Base-by-base conservation (phyloP, 805 yeast species). In the Candida pseudofarinosa region DNA sequence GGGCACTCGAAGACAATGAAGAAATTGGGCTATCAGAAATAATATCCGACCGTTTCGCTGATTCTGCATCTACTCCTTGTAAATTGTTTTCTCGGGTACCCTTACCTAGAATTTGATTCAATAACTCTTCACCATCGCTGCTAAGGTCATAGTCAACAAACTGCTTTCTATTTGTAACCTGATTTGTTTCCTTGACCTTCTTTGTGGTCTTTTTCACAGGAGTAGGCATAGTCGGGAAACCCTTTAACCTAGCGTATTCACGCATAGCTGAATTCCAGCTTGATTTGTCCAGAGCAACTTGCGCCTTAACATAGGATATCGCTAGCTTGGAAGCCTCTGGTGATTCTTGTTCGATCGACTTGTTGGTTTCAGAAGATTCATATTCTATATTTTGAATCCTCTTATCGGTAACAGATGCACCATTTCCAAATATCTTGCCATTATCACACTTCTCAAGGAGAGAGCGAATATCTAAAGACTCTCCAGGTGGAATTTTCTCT, bases 401-500 rank as follows among this genome's bases (percentile, higher is more conserved):
- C 19, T 33, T 37, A 45, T 35, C 19, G 35, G 19, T 33, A 32
- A 32, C 37, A 45, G 20, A 33, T 44, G 20, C 13, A 19, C 12
- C 10, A 30, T 46, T 23, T 42, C 30, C 34, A 59, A 44, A 5
- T 48, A 19, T 12, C 7, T 45, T 43, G 4, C 56, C 60, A 17
- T 50, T 37, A 1, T 46, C 45, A n/a, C 55, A 48, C n/a, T 62
- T 71, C 4, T 63, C 64, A 39, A 86, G 57, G 19, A 90, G 59
- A 35, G 68, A 52, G 23, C 49, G 53, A 18, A 93, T 88, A 48
- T 80, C 80, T 13, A 86, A 55, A 0, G 88, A 78, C 57, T 85
- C 89, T 8, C 99, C 99, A 4, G 82, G 84, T 1, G 85, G 77
- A 14, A 90, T 81, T 0, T 91, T 66, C 4, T 58, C 52, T 0